phyloP scores from a whole-genome alignment of 768 basidiomycete genomes.

The Russula sp. region DNA sequence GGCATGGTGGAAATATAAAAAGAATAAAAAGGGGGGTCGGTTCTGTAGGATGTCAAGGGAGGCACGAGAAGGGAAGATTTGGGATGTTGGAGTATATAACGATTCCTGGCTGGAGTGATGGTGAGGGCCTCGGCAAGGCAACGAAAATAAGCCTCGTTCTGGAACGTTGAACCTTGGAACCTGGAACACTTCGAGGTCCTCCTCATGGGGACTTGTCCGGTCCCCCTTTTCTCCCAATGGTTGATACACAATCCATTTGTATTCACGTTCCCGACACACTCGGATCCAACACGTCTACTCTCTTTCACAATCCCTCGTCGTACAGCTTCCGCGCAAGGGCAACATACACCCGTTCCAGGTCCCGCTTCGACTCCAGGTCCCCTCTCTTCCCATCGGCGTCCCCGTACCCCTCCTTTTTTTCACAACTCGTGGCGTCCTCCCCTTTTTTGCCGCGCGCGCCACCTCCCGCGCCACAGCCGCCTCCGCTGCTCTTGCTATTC shows the following conservation, averaged over 20 bases:
- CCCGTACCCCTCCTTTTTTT: neutral
- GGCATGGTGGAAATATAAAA: conserved; percentile 1
- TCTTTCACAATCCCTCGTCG: conserved; percentile 74
- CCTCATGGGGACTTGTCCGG: neutral
- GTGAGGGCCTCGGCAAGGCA: neutral
- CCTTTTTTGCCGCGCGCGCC: neutral
- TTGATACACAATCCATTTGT: neutral
- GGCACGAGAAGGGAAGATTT: neutral
- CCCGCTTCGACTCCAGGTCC: conserved; percentile 63
- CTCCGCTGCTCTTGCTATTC: conserved; percentile 1
- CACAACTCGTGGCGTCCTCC: neutral
- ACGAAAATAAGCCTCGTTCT: conserved; percentile 2
- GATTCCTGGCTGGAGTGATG: neutral
- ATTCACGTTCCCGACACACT: neutral
- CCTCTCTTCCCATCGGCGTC: conserved; percentile 33
- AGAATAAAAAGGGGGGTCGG: neutral
- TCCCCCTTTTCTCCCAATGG: neutral
- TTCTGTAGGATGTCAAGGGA: neutral
- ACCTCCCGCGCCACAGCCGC: conserved; percentile 8
- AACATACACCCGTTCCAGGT: conserved; percentile 87
- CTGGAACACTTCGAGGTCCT: neutral
- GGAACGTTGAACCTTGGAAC: neutral
- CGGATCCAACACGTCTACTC: neutral
- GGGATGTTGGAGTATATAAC: neutral
- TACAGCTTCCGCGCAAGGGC: conserved; percentile 87